Evolutionary conservation across 1,284 basidiomycete genomes (phyloP), one percentile per base, ranked within the genome.

Genomic region (Leccinum pseudoinsigne): DNA sequence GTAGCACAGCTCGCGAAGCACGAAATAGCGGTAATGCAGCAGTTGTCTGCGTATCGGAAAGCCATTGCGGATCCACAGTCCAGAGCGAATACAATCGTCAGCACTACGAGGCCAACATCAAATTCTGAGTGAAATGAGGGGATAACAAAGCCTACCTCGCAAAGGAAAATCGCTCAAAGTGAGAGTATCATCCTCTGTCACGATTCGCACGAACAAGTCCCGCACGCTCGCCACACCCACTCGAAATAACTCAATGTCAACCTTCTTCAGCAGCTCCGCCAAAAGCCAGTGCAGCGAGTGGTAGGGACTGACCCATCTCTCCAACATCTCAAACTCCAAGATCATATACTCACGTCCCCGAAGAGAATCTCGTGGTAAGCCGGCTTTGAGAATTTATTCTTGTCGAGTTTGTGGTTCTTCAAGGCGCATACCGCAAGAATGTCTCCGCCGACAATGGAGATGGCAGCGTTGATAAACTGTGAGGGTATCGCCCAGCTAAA

Each of bases 11-110:
- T 98, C 97, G 31, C 97, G 90, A 60, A 98, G 86, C 84, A 93
- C 92, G 74, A 95, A 95, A 75, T 99, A 97, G 51, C 95, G 91
- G 76, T 99, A 99, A 75, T 99, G 96, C 61, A 97, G 83, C n/a
- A 96, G 84, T 74, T 99, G 97, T 1, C 94, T 94, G 2, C 97
- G 90, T 68, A 99, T 96, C 6, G 92, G 93, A 69, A 95, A 94
- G 2, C 97, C 97, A 69, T 99, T 99, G 60, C 97, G 90, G 4
- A 98, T 96, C 97, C 97, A 99, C 21, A 98, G 84, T 3, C 96
- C 95, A 2, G 94, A 92, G 16, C 95, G 87, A 61, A 98, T 95
- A 98, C 89, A 84, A 95, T 92, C 0, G 90, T 85, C 21, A 94
- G 80, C 5, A 94, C 94, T 95, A 65, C 26, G 60, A 66, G n/a